Conservation (phyloP, 768 basidiomycete genomes). For the Amanita pseudoporphyria region DNA sequence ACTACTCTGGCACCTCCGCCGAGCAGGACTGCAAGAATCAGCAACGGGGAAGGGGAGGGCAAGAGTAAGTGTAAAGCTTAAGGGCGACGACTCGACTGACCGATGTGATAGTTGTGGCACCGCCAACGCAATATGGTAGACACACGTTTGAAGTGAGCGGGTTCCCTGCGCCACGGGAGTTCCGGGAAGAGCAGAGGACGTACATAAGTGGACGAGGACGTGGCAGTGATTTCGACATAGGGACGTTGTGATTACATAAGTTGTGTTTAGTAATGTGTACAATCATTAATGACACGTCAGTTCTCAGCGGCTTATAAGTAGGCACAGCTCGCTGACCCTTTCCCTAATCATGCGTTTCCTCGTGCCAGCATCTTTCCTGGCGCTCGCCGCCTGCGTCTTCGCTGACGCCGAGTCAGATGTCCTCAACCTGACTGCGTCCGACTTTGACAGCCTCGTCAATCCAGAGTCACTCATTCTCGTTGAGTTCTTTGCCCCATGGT, state of each 20-base stretch:
- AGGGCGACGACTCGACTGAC: background rate
- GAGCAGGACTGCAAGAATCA: constrained; percentile 12
- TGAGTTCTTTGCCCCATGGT: constrained; percentile 90
- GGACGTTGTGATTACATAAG: constrained; percentile 15
- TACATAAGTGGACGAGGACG: constrained; percentile 59
- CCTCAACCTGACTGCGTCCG: constrained; percentile 56
- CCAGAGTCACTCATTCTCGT: constrained; percentile 73
- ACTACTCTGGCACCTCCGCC: constrained; percentile 23
- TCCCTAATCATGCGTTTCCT: constrained; percentile 55
- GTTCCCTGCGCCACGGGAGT: constrained; percentile 71
- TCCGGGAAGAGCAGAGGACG: constrained; percentile 34
- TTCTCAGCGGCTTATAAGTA: constrained; percentile 23
- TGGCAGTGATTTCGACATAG: constrained; percentile 65
- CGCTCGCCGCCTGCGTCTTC: constrained; percentile 38
- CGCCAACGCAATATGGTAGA: constrained; percentile 50
- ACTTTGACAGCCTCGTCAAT: constrained; percentile 58
- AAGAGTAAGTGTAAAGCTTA: background rate
- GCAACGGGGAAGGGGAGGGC: background rate
- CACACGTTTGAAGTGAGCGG: constrained; percentile 71
- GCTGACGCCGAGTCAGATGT: constrained; percentile 73
- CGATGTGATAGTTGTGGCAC: constrained; percentile 23
- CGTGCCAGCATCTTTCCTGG: constrained; percentile 42
- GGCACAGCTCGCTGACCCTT: constrained; percentile 13
- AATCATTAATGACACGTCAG: constrained; percentile 42
- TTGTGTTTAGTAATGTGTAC: too few species aligned